Base-by-base conservation (phyloP, 2,329 filamentous ascomycete species). In the Hysterium pulicare region DNA sequence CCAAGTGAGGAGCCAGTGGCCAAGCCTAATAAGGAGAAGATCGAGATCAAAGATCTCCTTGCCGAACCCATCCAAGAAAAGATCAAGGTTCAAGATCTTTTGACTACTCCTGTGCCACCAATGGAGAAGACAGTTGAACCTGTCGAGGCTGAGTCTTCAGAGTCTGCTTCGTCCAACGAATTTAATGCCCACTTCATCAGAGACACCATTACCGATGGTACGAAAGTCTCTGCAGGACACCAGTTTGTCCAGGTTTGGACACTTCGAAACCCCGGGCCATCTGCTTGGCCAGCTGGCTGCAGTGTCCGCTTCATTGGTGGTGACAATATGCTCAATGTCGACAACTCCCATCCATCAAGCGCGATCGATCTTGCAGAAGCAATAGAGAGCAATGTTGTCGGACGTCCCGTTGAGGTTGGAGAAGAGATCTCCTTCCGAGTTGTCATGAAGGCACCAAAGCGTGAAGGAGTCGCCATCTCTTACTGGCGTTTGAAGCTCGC, bases 321-420 rank as follows among this genome's bases (percentile, higher is more conserved):
- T 38, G 91, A 97, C 67, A 90, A 91, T 70, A 97, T 98, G 93
- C 88, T 94, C 56, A 86, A 90, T 53, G 79, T 95, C 41, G 87
- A 95, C 65, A 82, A 86, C 39, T 78, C 77, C 48, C 86, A 86
- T 58, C 87, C 90, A 19, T 83, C 86, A n/a, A 87, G 85, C 53
- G 81, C 89, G 43, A 77, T 78, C 30, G 83, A 90, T 54, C 82
- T 96, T 44, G 79, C 83, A 28, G 82, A 82, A 24, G 89, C 90
- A 40, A 87, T 83, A 42, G 86, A 93, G 73, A 95, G 87, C 62
- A 93, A 89, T 40, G 78, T 86, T 42, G 82, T 88, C 64, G 79
- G 81, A 47, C 74, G 77, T 20, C 70, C 83, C 16, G 76, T 97
- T 30, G 76, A 79, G 40, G 82, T 87, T 28, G 89, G 88, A 22